Base-by-base conservation (phyloP, 176 grass and related monocot genomes). In the Eleusine coracana region DNA sequence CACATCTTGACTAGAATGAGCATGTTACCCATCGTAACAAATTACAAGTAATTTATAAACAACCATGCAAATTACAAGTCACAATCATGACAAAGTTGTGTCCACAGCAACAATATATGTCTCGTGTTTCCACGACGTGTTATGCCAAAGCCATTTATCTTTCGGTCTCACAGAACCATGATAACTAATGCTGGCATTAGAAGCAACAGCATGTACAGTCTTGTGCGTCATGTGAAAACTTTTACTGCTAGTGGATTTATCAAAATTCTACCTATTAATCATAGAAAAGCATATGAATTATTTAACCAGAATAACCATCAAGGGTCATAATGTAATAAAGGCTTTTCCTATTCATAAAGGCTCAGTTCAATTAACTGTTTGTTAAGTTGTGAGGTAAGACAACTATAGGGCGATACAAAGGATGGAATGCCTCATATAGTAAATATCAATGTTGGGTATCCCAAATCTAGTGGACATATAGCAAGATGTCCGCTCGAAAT, bases 61-160 rank as follows among this genome's bases (percentile, higher is more conserved):
- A 36, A 29, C 40, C 27, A 84, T 60, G 61, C 21, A 60, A 85
- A 83, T 41, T 28, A 42, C 75, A 48, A 88, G 67, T 21, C 21
- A 58, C 56, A 41, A 63, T 81, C 50, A 84, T 67, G 37, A 52
- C 12, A 34, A 76, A 63, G 5, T 14, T 75, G 17, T 31, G 0
- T 20, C 16, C 58, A 28, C 23, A 20, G 84, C 48, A 1, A 67
- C 20, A 54, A 44, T 75, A 70, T 17, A 20, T 27, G 25, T 54
- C 41, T 20, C n/a, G 40, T 67, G 29, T 61, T 84, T 68, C 8
- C 37, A 84, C 5, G 4, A 28, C 41, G 74, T 66, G 44, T 13
- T 84, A 73, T 37, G 50, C 49, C 11, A 18, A 69, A 23, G 12
- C 1, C 21, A 34, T 40, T 71, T 37, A 28, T 68, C 7, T 54